phyloP scores from a whole-genome alignment of 805 yeast species.

The Yueomyces sp. region DNA sequence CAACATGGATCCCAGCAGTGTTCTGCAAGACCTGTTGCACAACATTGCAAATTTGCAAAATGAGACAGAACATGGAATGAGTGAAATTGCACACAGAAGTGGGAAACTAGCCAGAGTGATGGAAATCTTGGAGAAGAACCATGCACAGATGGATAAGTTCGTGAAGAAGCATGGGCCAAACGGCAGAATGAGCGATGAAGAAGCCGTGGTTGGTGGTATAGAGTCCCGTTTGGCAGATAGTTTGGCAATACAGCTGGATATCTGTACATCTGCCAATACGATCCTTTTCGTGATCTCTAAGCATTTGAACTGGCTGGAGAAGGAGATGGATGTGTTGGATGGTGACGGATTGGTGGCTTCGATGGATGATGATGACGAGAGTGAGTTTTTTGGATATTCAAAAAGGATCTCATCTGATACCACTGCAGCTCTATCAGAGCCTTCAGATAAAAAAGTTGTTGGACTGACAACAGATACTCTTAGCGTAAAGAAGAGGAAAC shows the following conservation, averaged over 20 bases:
- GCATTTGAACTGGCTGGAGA: slow-evolving; percentile 60
- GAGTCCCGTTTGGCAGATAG: slow-evolving; percentile 53
- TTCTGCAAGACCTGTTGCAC: slow-evolving; percentile 57
- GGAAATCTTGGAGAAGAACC: slow-evolving; percentile 55
- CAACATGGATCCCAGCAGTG: slow-evolving; percentile 77
- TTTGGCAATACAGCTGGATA: slow-evolving; percentile 56
- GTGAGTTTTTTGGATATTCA: slow-evolving; percentile 1
- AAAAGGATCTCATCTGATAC: not conserved
- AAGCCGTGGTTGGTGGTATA: slow-evolving; percentile 47
- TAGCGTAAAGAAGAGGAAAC: slow-evolving; percentile 14
- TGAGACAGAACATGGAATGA: slow-evolving; percentile 67
- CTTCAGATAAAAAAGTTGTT: slow-evolving; percentile 5
- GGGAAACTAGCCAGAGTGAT: slow-evolving; percentile 49
- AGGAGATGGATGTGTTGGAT: slow-evolving; percentile 63
- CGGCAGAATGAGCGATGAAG: slow-evolving; percentile 72
- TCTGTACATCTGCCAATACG: slow-evolving; percentile 67
- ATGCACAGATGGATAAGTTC: slow-evolving; percentile 68
- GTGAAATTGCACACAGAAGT: slow-evolving; percentile 67
- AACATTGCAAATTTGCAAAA: slow-evolving; percentile 75
- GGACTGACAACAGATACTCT: not conserved
- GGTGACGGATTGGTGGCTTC: slow-evolving; percentile 66
- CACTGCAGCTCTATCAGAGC: not conserved
- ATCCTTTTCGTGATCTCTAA: slow-evolving; percentile 66
- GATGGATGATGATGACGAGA: slow-evolving; percentile 28
- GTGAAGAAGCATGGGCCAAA: slow-evolving; percentile 74